These are phyloP conservation scores for Boeremia lycopersici DNA, from an alignment of 2,329 filamentous ascomycete genomes.

Conservation along the genomic window DNA sequence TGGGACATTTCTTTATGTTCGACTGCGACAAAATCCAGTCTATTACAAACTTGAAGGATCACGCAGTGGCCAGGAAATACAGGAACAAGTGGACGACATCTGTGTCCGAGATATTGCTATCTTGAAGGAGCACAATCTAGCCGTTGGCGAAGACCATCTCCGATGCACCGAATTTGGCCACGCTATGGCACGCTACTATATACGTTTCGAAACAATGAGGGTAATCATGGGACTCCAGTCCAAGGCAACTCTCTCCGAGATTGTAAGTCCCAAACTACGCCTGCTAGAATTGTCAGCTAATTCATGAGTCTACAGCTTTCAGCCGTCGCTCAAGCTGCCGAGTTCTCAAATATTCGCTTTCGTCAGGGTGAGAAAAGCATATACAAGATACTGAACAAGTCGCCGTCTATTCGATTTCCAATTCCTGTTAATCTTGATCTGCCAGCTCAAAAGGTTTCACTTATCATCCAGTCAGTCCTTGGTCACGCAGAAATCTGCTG, in stretches of 20 bases:
- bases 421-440: conserved; percentile 70
- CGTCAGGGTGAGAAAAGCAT: conserved; percentile 70
- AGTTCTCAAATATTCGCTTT: conserved; percentile 75
- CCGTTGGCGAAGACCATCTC: conserved; percentile 58
- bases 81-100: conserved; percentile 71
- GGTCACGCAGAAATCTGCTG: conserved; percentile 63
- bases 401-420: conserved; percentile 70
- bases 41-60: conserved; percentile 71
- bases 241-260: conserved; percentile 66
- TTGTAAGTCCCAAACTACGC: conserved; percentile 59
- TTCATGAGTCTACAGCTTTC: conserved; percentile 60
- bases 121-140: conserved; percentile 65
- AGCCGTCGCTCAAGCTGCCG: conserved; percentile 68
- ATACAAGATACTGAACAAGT: conserved; percentile 76
- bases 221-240: conserved; percentile 66
- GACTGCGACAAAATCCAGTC: conserved; percentile 71
- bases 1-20: conserved; percentile 78
- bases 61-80: conserved; percentile 56
- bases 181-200: conserved; percentile 83
- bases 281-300: not conserved
- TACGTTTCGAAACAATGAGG: conserved; percentile 81
- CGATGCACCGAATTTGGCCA: conserved; percentile 73
- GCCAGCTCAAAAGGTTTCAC: conserved; percentile 74
- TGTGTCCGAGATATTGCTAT: conserved; percentile 71
- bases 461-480: conserved; percentile 78